Conservation (phyloP, 768 basidiomycete genomes). For the Lentinula sp. region DNA sequence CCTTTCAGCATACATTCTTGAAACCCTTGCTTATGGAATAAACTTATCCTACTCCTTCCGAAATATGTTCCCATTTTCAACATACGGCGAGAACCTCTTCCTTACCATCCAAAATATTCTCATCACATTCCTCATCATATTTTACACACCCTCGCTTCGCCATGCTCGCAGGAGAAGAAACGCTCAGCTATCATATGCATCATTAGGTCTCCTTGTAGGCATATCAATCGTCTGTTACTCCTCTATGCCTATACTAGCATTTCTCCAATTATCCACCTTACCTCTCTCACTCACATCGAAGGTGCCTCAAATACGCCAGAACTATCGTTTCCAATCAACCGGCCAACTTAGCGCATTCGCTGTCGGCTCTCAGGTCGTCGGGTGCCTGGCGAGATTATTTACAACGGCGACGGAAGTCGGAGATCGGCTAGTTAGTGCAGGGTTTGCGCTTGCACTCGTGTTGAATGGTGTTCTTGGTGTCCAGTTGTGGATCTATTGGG, state of each 20-base stretch:
- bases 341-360: slow-evolving; percentile 95
- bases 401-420: slow-evolving; percentile 89
- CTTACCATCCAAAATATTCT: slow-evolving; percentile 82
- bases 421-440: slow-evolving; percentile 73
- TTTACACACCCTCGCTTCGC: slow-evolving; percentile 39
- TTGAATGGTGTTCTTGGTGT: slow-evolving; percentile 80
- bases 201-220: slow-evolving; percentile 20
- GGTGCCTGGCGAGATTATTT: slow-evolving; percentile 89
- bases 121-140: slow-evolving; percentile 84
- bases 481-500: slow-evolving; percentile 87
- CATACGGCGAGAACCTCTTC: slow-evolving; percentile 97
- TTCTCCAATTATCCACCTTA: slow-evolving; percentile 81
- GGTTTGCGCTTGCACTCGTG: slow-evolving; percentile 76
- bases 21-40: slow-evolving; percentile 88
- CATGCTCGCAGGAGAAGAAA: slow-evolving; percentile 15
- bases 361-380: slow-evolving; percentile 79
- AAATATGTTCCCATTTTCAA: slow-evolving; percentile 88
- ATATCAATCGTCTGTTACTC: slow-evolving; percentile 37
- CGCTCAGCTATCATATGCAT: slow-evolving; percentile 27
- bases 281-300: slow-evolving; percentile 92
- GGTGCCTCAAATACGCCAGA: slow-evolving; percentile 87
- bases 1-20: slow-evolving; percentile 80
- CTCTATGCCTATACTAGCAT: slow-evolving; percentile 46
- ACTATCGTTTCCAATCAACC: slow-evolving; percentile 68
- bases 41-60: slow-evolving; percentile 83